Percentiles rank a stretch among this genome's conserved stretches.
Conservation (phyloP, 495 filamentous ascomycete genomes). For the Annulohypoxylon moriforme region DNA sequence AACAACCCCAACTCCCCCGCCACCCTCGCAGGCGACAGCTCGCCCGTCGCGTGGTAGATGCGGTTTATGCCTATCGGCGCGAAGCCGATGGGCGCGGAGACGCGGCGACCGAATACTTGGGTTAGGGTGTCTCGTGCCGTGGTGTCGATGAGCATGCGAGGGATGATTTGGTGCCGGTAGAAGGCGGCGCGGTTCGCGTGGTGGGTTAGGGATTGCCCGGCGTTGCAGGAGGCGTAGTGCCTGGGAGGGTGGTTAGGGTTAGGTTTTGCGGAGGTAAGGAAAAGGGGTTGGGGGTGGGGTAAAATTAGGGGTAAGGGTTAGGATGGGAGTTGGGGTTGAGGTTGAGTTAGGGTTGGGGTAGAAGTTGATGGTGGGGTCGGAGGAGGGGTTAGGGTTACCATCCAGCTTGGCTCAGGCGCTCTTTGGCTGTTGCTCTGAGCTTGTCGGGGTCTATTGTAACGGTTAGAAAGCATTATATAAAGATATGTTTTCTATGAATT, state of each 20-base stretch:
- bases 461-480: slow-evolving; percentile 3
- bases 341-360: background rate
- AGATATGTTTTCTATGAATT: background rate
- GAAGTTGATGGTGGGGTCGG: background rate
- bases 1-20: slow-evolving; percentile 65
- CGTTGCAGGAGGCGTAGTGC: slow-evolving; percentile 75
- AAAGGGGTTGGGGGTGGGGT: background rate
- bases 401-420: slow-evolving; percentile 64
- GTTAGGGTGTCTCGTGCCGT: slow-evolving; percentile 67
- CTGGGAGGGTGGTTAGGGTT: slow-evolving; percentile 6
- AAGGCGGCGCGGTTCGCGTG: slow-evolving; percentile 75
- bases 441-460: slow-evolving; percentile 62
- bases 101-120: slow-evolving; percentile 70
- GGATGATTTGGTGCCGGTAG: slow-evolving; percentile 74
- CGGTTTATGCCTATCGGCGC: slow-evolving; percentile 75
- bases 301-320: background rate
- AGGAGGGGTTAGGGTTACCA: slow-evolving; percentile 49
- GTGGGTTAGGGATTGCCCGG: slow-evolving; percentile 73
- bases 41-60: slow-evolving; percentile 69
- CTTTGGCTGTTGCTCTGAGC: slow-evolving; percentile 67
- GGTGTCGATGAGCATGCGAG: slow-evolving; percentile 71
- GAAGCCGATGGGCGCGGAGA: slow-evolving; percentile 70
- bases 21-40: slow-evolving; percentile 68
- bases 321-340: background rate
- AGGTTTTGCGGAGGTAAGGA: no score